Evolutionary conservation across 140 eudicot genomes (phyloP), one percentile per base, ranked within the genome.

Genomic region (Cichorium intybus): DNA sequence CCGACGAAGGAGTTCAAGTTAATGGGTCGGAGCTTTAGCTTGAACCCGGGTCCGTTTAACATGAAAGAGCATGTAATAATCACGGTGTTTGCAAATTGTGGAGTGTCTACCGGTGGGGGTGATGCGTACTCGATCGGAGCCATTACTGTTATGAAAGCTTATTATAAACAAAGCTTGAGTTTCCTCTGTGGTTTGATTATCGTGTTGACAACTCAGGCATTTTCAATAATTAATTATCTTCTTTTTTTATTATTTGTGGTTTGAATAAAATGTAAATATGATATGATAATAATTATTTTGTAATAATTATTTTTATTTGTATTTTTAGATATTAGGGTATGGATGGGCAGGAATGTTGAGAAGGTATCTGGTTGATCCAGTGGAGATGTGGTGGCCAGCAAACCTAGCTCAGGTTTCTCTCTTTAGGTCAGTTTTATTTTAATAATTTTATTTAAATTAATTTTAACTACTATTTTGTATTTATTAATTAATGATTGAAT

Each of bases 301-400:
- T 28, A 2, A 17, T 3, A 6, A 7, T 3, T 43, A 24, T 29
- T 15, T 60, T 24, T 12, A 10, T 14, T 45, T 31, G 56, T 46
- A 21, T 39, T 64, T 22, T 29, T n/a, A 88, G 97, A 68, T 89
- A 43, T 9, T 89, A 60, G 97, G 97, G 16, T 89, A 92, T 79
- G 98, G 98, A 79, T 92, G 98, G 98, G 98, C 98, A 29, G 98
- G 98, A 43, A 85, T 92, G 89, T 62, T 92, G 77, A 85, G 96
- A 72, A 88, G 81, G 75, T 92, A 88, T 73, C 79, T 92, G 73
- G 98, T 92, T 56, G 96, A 88, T 74, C 98, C 98, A 21, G 98
- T 92, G 47, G 96, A 92, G 80, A 92, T 92, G 98, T 92, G 98
- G 98, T 92, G 98, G 98, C 98, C 98, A 49, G 68, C 95, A 29